Evolutionary conservation across 352 stramenopile species (phyloP).

Genomic region (Phytophthora nicotianae): DNA sequence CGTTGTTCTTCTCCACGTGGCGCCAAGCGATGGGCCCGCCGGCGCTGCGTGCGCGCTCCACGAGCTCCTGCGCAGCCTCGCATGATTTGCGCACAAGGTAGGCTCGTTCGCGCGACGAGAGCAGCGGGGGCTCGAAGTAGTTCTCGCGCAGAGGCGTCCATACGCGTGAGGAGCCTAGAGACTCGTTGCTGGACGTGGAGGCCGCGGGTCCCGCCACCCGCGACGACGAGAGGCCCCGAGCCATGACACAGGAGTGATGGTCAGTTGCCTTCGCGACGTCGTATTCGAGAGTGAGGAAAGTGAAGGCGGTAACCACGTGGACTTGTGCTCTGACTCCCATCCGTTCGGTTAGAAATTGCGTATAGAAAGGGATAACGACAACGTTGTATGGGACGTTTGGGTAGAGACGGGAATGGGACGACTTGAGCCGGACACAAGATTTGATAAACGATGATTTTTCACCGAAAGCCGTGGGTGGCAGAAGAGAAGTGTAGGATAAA

Average conservation of each 20-base stretch:
- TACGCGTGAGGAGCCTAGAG: constrained; percentile 16
- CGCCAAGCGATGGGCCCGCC: constrained; percentile 75
- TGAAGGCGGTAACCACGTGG: not conserved
- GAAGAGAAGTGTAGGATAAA: too few relatives aligned
- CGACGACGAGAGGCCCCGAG: constrained; percentile 29
- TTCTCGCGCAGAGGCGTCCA: constrained; percentile 81
- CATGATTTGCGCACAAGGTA: constrained; percentile 86
- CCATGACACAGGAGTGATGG: constrained; percentile 23
- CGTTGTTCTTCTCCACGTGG: constrained; percentile 77
- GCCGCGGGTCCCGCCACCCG: constrained; percentile 13
- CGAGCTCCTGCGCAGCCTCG: constrained; percentile 78
- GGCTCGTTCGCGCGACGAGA: constrained; percentile 65
- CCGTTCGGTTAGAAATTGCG: constrained; percentile 8
- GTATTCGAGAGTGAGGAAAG: constrained; percentile 31
- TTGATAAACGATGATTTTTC: constrained; percentile 1
- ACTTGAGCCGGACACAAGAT: constrained; percentile 5
- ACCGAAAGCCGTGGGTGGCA: constrained; percentile 5
- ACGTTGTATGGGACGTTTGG: constrained; percentile 1
- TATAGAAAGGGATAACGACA: constrained; percentile 1
- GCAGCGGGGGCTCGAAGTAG: constrained; percentile 73
- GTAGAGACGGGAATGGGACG: not conserved
- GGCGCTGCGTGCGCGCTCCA: constrained; percentile 66
- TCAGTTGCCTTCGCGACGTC: constrained; percentile 21
- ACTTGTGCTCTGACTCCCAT: constrained; percentile 24
- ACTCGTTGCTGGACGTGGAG: constrained; percentile 11